phyloP scores from a whole-genome alignment of 805 yeast genomes.

The Starmerella kuoi region DNA sequence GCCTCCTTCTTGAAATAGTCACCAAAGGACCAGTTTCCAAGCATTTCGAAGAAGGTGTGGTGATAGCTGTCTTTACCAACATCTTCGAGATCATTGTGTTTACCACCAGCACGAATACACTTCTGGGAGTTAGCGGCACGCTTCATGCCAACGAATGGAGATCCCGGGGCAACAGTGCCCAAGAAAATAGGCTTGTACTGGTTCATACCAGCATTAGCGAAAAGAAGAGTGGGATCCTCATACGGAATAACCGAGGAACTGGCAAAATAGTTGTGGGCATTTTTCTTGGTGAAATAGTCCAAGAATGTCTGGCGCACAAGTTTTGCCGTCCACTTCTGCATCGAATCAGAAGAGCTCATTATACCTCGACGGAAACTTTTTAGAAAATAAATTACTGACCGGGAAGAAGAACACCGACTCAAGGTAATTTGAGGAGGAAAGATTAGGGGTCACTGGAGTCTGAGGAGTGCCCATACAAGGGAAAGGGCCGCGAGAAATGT shows the following conservation, averaged over 20 bases:
- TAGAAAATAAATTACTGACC: no score
- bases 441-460: no score
- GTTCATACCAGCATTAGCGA: conserved; percentile 99
- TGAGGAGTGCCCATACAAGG: no score
- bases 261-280: conserved; percentile 70
- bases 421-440: no score
- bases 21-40: conserved; percentile 99
- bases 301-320: conserved; percentile 74
- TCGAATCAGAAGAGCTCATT: conserved; percentile 5
- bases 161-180: conserved; percentile 93
- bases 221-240: conserved; percentile 92
- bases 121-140: conserved; percentile 94
- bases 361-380: background rate
- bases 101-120: conserved; percentile 99
- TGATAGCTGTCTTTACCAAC: conserved; percentile 97
- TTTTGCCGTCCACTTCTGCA: conserved; percentile 24
- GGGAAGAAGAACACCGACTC: no score
- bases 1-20: conserved; percentile 97
- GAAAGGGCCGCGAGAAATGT: no score
- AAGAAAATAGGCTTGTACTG: conserved; percentile 95
- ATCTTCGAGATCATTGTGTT: conserved; percentile 91
- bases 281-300: conserved; percentile 54
- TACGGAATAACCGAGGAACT: conserved; percentile 93
- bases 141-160: conserved; percentile 70
- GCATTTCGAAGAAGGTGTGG: conserved; percentile 97